These are phyloP conservation scores for Mycena haematopus DNA, from an alignment of 768 basidiomycete species.

Conservation along the genomic window DNA sequence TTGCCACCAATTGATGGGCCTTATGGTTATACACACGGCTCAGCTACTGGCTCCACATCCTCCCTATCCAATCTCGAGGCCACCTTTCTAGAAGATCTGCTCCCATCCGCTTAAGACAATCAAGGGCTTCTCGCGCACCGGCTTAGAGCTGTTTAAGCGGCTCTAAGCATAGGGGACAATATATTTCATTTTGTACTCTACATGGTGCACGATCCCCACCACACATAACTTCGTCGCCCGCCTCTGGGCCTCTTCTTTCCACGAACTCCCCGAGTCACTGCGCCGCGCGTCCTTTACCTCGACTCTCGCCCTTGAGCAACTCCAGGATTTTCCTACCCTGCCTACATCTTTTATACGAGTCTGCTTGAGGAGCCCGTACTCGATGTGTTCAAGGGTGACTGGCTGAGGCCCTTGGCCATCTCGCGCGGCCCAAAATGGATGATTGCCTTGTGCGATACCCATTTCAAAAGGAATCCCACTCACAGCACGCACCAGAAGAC, in stretches of 20 bases:
- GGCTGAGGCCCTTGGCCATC: constrained; percentile 98
- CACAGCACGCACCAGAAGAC: constrained; percentile 39
- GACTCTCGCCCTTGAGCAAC: constrained; percentile 80
- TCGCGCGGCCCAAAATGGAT: constrained; percentile 93
- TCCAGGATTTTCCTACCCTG: constrained; percentile 96
- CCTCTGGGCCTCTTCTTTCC: constrained; percentile 91
- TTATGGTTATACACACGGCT: too few relatives aligned
- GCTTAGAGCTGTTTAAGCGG: constrained; percentile 84
- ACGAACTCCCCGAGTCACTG: constrained; percentile 88
- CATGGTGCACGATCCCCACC: constrained; percentile 85
- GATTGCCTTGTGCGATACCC: constrained; percentile 67
- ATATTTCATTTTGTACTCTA: constrained; percentile 88
- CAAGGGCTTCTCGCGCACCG: too few relatives aligned
- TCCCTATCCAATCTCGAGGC: too few relatives aligned
- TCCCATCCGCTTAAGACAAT: too few relatives aligned
- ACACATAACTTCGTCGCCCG: constrained; percentile 96
- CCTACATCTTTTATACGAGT: constrained; percentile 92
- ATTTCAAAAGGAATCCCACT: constrained; percentile 50
- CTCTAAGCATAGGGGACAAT: too few relatives aligned
- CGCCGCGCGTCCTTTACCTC: constrained; percentile 69
- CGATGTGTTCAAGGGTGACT: constrained; percentile 72
- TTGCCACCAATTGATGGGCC: too few relatives aligned
- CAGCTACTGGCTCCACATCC: too few relatives aligned
- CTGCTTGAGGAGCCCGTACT: constrained; percentile 84
- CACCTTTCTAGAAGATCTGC: too few relatives aligned